Base-by-base conservation (phyloP, 495 filamentous ascomycete genomes). In the Lepraria neglecta region DNA sequence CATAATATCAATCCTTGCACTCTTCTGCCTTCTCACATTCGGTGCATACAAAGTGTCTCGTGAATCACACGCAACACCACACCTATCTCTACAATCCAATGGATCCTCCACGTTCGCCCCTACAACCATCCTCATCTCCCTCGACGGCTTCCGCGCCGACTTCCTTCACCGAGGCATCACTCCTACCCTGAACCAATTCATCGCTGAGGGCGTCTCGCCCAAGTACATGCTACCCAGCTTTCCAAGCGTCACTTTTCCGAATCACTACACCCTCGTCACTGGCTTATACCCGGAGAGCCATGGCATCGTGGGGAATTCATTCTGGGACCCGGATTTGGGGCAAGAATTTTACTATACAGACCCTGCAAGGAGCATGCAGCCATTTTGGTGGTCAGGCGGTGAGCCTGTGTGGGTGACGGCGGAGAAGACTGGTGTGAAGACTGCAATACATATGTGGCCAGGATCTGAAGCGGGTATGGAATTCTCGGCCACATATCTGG, bases 401-500 rank as follows among this genome's bases (percentile, higher is more conserved):
- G 92, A 97, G 67, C 94, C 94, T 0, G 74, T 99, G 46, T 99
- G 94, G 94, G 84, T 86, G 40, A 92, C 94, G 0, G 92, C 94
- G 7, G 92, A 97, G 69, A 83, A 84, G 40, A 82, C 85, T 57
- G 85, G 85, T 6, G 75, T 96, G 53, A 82, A 78, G 58, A 83
- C 83, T 33, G 95, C 89, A 17, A 85, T 97, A 31, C 95, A 97
- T 70, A 99, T 99, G 94, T 99, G 94, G 94, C 94, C 95, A 0
- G 94, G 95, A 3, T 92, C 87, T 21, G 95, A 97, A 72, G 91
- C 90, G 1, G 85, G 89, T 65, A 81, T 89, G 63, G 56, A 63
- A 38, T 73, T 83, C 38, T 85, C 90, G 47, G 90, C 90, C 1
- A 82, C 79, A 7, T 89, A 85, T 70, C 67, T 96, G 44, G 94